phyloP scores from a whole-genome alignment of 352 stramenopile genomes.

The Pythium folliculosum region DNA sequence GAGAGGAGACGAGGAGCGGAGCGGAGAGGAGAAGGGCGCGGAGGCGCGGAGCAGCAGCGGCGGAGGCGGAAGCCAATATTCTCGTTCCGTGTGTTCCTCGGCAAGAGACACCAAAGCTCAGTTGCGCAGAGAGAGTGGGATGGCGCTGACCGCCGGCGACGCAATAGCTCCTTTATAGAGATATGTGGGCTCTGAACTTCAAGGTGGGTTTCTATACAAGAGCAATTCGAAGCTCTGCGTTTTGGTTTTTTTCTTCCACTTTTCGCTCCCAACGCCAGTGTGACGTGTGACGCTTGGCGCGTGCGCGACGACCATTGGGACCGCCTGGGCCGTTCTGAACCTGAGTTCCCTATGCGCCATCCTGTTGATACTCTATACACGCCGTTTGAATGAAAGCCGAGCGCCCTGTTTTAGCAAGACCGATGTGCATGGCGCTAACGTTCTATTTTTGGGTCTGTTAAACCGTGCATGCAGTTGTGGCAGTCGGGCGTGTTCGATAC shows the following conservation, averaged over 20 bases:
- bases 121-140: slow-evolving; percentile 17
- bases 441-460: no score
- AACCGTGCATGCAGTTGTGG: no score
- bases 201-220: slow-evolving; percentile 21
- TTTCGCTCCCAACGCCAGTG: background rate
- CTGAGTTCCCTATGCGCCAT: no score
- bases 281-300: slow-evolving; percentile 24
- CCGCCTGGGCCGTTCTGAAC: no score
- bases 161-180: slow-evolving; percentile 21
- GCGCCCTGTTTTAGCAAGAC: no score
- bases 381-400: no score
- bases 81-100: no score
- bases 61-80: no score
- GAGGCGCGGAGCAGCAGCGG: background rate
- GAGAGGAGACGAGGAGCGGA: background rate
- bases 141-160: background rate
- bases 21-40: background rate
- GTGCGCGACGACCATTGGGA: slow-evolving; percentile 3
- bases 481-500: no score
- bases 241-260: background rate
- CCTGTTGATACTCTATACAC: no score
- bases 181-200: slow-evolving; percentile 17
- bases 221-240: slow-evolving; percentile 5
- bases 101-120: slow-evolving; percentile 21
- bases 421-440: no score